A percentile compares a stretch with the other conserved stretches of the same genome.
These are phyloP conservation scores for Mortierella sp. DNA, from an alignment of 371 early-diverging fungal genomes.

Conservation along the genomic window DNA sequence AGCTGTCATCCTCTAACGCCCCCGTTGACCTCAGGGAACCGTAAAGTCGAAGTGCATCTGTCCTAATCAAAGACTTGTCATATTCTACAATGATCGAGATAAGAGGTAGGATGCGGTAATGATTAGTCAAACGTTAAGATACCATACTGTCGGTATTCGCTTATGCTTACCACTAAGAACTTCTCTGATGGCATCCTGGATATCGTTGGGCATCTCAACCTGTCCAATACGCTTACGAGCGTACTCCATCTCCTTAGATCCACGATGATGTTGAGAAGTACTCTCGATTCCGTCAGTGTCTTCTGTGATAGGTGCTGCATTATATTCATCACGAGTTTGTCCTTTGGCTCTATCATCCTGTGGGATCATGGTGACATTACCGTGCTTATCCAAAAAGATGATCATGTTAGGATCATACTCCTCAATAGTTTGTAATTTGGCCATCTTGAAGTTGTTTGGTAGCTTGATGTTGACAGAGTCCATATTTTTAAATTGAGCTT, in stretches of 20 bases:
- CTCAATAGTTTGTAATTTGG: slow-evolving; percentile 14
- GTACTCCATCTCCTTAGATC: slow-evolving; percentile 78
- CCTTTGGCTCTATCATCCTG: slow-evolving; percentile 42
- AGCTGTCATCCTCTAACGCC: slow-evolving; percentile 51
- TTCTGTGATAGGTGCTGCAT: background rate
- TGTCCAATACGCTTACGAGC: slow-evolving; percentile 80
- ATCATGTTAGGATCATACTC: slow-evolving; percentile 52
- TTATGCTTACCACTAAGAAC: slow-evolving; percentile 56
- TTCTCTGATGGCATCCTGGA: slow-evolving; percentile 64
- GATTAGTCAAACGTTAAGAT: too few species aligned
- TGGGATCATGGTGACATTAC: slow-evolving; percentile 50
- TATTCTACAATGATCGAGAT: slow-evolving; percentile 42
- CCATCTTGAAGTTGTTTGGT: slow-evolving; percentile 25
- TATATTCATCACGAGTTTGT: slow-evolving; percentile 23
- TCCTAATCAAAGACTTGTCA: slow-evolving; percentile 70
- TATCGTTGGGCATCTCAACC: slow-evolving; percentile 68
- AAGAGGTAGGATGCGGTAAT: background rate
- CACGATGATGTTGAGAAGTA: slow-evolving; percentile 54
- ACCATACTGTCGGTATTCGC: background rate
- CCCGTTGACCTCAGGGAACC: slow-evolving; percentile 79
- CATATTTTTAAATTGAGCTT: background rate
- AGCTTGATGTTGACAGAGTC: slow-evolving; percentile 14
- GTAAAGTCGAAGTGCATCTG: slow-evolving; percentile 76
- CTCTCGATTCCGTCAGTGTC: background rate
- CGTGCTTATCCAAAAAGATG: slow-evolving; percentile 53